Base-by-base conservation (phyloP, 2,329 filamentous ascomycete species). In the Talaromyces sp. region DNA sequence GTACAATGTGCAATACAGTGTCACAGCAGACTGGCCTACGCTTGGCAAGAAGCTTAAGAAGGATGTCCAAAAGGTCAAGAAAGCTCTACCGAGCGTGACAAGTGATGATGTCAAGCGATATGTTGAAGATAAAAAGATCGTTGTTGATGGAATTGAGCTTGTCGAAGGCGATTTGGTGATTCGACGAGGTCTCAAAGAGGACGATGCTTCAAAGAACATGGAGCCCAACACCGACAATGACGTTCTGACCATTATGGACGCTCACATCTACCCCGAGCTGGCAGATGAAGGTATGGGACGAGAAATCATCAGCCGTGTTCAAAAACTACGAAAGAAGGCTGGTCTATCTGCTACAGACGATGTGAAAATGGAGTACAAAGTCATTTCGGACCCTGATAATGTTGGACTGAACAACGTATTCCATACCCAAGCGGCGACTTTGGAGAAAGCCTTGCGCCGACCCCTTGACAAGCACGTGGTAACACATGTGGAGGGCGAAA, bases 31-130 rank as follows among this genome's bases (percentile, higher is more conserved):
- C 76, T 97, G 95, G 89, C 92, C 95, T 15, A 89, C 91, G 2
- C 83, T 99, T 17, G 95, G 95, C 66, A 96, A 96, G 85, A 98
- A 98, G 80, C 84, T 98, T 68, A 96, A 96, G 83, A 97, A 96
- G 78, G 93, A 97, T 70, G 91, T 92, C 66, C 86, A 88, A 66
- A 91, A 89, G 73, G 92, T 98, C 68, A 96, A 96, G 82, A 96
- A 93, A 78, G 92, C 91, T 2, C 80, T 99, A 53, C 93, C 93
- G 6, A 82, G 79, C 44, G 81, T 99, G 55, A 90, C 84, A 22
- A 93, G 88, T 67, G 86, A 91, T 11, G 85, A 96, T 67, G 92
- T 96, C 63, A 91, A 93, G 73, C 79, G 81, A 44, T 99, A 92
- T 73, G 81, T 95, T 47, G 78, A 84, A 49, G 84, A 86, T 17